Evolutionary conservation across 139 green algal species (phyloP).

Genomic region (Deuterostichococcus epilithicus): DNA sequence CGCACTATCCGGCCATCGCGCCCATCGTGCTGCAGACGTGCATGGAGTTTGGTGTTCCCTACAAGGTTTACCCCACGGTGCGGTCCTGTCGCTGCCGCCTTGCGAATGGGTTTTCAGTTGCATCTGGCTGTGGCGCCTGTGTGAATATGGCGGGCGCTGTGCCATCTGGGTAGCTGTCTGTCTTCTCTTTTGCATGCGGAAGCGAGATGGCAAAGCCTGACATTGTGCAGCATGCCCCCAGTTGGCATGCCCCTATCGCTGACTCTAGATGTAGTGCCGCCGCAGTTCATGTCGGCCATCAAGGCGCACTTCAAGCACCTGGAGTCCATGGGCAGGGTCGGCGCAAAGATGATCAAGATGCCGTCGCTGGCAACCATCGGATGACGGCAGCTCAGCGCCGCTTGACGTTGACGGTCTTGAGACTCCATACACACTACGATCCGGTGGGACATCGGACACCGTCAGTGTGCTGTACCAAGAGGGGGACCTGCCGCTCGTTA

Average conservation of each 20-base stretch:
- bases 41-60: constrained; percentile 61
- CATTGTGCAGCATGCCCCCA: no score
- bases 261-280: neutral
- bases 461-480: no score
- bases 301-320: constrained; percentile 42
- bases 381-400: constrained; percentile 6
- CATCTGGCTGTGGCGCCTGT: neutral
- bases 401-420: no score
- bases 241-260: no score
- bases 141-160: no score
- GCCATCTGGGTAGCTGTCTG: no score
- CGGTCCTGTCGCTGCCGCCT: neutral
- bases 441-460: no score
- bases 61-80: constrained; percentile 66
- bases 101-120: neutral
- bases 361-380: constrained; percentile 35
- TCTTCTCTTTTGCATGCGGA: no score
- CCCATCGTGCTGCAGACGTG: constrained; percentile 73
- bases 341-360: neutral
- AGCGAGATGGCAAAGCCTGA: no score
- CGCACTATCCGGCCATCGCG: constrained; percentile 77
- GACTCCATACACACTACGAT: no score
- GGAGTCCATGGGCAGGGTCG: constrained; percentile 26
- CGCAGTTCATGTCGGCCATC: constrained; percentile 32
- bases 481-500: no score